A percentile compares a stretch with the other conserved stretches of the same genome.
Evolutionary conservation across 2,329 filamentous ascomycete species (phyloP).

Genomic region (Neopestalotiopsis clavispora): DNA sequence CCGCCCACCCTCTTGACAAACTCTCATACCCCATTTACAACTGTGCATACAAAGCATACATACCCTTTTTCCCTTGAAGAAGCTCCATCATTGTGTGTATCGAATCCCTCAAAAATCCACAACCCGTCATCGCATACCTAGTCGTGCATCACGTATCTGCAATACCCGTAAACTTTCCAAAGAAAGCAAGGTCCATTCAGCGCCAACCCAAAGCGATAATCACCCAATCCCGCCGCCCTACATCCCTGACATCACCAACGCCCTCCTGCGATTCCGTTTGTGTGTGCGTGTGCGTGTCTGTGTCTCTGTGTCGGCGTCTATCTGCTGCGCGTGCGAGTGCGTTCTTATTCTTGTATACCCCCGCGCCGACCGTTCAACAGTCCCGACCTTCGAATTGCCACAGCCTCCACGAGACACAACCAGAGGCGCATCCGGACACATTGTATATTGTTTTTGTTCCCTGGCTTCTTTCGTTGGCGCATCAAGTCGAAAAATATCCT

Average conservation of each 20-base stretch:
- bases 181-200: background rate
- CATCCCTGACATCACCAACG: conserved; percentile 8
- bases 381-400: background rate
- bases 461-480: background rate
- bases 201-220: background rate
- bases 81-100: background rate
- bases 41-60: background rate
- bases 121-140: background rate
- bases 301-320: too few species aligned
- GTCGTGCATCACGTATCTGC: background rate
- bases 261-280: background rate
- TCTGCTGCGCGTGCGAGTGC: background rate
- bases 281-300: background rate
- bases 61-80: background rate
- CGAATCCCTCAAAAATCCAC: background rate
- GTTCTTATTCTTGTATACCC: background rate
- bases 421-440: background rate
- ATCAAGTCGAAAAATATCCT: background rate
- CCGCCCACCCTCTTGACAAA: background rate
- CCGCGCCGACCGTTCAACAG: background rate
- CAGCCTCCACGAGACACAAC: background rate
- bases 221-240: background rate
- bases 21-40: background rate
- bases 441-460: background rate
- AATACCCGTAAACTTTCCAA: background rate